These are phyloP conservation scores for Plectosphaerella plurivora DNA, from an alignment of 2,329 filamentous ascomycete species.

Conservation along the genomic window DNA sequence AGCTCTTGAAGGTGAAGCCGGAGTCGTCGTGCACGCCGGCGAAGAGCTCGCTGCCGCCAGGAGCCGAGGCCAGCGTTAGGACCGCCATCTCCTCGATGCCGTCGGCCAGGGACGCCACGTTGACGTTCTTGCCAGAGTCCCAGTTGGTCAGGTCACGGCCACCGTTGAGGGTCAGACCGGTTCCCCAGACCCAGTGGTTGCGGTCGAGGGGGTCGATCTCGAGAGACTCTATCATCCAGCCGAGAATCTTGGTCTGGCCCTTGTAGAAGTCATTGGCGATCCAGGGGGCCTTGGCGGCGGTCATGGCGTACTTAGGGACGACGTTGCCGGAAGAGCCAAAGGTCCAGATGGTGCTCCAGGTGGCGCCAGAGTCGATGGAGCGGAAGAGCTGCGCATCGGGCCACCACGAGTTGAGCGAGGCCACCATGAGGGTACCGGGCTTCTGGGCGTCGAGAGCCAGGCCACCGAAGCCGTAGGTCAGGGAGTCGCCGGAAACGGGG, in stretches of 20 bases:
- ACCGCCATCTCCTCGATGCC: constrained; percentile 53
- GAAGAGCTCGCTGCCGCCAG: constrained; percentile 46
- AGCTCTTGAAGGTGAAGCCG: constrained; percentile 43
- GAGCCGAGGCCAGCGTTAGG: constrained; percentile 42
- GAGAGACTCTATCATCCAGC: constrained; percentile 58
- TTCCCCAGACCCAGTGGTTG: constrained; percentile 57
- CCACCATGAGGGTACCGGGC: constrained; percentile 52
- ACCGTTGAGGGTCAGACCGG: constrained; percentile 49
- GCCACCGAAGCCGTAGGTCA: constrained; percentile 53
- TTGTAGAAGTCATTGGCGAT: constrained; percentile 45
- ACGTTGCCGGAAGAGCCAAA: constrained; percentile 41
- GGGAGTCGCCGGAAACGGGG: constrained; percentile 40
- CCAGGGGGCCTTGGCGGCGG: constrained; percentile 47
- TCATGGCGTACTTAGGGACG: constrained; percentile 40
- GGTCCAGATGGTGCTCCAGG: constrained; percentile 50
- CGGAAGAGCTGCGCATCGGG: constrained; percentile 54
- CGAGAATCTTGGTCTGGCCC: constrained; percentile 42
- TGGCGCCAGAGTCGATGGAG: constrained; percentile 49
- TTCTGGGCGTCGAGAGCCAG: constrained; percentile 48
- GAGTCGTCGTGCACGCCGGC: constrained; percentile 47
- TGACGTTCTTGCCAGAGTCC: constrained; percentile 42
- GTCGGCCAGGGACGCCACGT: constrained; percentile 44
- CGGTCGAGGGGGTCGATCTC: constrained; percentile 56
- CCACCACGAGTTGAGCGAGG: constrained; percentile 55
- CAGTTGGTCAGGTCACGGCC: constrained; percentile 50